phyloP scores from a whole-genome alignment of 164 flowering plant genomes.

The Umbilicus rupestris region DNA sequence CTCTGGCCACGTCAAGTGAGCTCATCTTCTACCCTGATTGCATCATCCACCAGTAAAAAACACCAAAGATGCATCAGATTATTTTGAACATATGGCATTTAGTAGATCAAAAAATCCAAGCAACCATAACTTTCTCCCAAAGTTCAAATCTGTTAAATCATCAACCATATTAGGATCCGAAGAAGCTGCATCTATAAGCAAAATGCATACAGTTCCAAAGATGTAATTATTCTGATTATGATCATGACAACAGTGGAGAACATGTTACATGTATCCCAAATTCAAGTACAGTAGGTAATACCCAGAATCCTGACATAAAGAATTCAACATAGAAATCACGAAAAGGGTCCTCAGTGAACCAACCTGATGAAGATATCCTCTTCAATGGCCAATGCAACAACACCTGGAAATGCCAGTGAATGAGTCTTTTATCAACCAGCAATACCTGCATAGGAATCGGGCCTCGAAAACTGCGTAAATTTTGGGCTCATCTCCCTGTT shows the following conservation, averaged over 20 bases:
- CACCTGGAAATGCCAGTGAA: background rate
- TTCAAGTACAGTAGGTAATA: background rate
- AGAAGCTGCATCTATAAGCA: background rate
- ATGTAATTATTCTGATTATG: background rate
- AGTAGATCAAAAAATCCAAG: background rate
- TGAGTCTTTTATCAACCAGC: background rate
- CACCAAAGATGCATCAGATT: background rate
- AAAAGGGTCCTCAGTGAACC: background rate
- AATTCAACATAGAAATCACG: background rate
- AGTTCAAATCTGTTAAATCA: background rate
- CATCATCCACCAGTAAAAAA: slow-evolving; percentile 9
- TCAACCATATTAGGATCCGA: too few species aligned
- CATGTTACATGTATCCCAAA: background rate
- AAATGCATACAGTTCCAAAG: background rate
- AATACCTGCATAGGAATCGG: background rate
- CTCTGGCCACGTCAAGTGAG: slow-evolving; percentile 69
- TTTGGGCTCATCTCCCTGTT: background rate
- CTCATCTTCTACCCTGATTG: slow-evolving; percentile 40
- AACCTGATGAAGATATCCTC: background rate
- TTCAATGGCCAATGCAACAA: background rate
- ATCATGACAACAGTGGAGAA: background rate
- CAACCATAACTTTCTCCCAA: background rate
- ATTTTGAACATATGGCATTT: background rate
- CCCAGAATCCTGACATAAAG: background rate
- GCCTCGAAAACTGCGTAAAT: background rate